phyloP scores from a whole-genome alignment of 164 flowering plant genomes.

The Nymphaea colorata region DNA sequence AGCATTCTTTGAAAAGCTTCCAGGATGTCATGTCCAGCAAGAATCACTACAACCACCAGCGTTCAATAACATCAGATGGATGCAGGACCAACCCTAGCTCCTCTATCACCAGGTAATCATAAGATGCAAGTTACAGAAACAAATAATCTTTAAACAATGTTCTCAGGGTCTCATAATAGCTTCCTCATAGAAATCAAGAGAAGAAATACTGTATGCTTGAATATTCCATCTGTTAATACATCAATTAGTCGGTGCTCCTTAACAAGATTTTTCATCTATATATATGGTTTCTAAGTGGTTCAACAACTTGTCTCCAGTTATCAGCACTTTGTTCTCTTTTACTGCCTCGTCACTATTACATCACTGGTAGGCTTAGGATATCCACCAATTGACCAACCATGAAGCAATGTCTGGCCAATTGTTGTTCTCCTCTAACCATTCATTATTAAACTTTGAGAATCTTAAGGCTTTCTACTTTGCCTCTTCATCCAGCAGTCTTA shows the following conservation, averaged over 20 bases:
- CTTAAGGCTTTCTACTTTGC: conserved; percentile 22
- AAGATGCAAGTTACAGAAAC: background rate
- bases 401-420: conserved; percentile 73
- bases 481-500: conserved; percentile 43
- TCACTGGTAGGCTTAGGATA: conserved; percentile 87
- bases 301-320: conserved; percentile 85
- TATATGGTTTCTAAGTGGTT: conserved; percentile 62
- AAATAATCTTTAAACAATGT: no score
- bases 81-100: background rate
- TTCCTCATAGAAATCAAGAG: no score
- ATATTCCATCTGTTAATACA: conserved; percentile 24
- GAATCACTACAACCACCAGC: no score
- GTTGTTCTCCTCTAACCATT: conserved; percentile 17
- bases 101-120: background rate
- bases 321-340: conserved; percentile 76
- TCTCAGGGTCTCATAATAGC: no score
- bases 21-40: no score
- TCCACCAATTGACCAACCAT: conserved; percentile 69
- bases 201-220: background rate
- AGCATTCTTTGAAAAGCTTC: no score
- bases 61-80: background rate
- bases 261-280: conserved; percentile 68
- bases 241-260: conserved; percentile 88
- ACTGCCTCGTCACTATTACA: conserved; percentile 73
- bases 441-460: conserved; percentile 14